Evolutionary conservation across 1,139 yeast genomes (phyloP), one percentile per base, ranked within the genome.

Genomic region (Pneumocystis sp.): DNA sequence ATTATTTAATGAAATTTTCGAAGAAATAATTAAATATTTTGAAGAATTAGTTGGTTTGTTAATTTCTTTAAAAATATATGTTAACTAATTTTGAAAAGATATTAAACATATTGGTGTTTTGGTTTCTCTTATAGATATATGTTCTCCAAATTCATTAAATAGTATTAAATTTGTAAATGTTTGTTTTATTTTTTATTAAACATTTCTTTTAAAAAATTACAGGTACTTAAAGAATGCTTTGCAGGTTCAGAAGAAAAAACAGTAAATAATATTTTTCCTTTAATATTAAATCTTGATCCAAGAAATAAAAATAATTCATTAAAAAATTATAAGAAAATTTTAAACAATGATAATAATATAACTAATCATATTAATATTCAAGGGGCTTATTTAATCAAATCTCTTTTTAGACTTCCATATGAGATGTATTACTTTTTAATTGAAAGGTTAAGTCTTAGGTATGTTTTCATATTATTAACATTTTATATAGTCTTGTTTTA

Each of bases 11-110:
- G 81, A 80, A 69, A 85, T 89, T 62, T 77, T 90, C 68, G 90
- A 87, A 71, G 81, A 79, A 66, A 77, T 89, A 60, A 81, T 88
- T 50, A 95, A 95, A 0, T 84, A 84, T 66, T 76, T 89, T 70
- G 79, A 85, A 25, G 57, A 50, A 25, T 50, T 50, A 4, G 25
- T 50, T 25, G 57, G 57, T 50, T 50, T 50, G 57, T 50, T 50
- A 4, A 1, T 50, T 50, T 25, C 12, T 50, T 21, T 25, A 6
- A 50, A 15, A 25, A 15, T 19, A 44, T 19, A 25, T 25, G 25
- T 25, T 50, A 25, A 50, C 21, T 40, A 40, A 40, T 50, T 50
- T 50, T 19, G 15, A 21, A 40, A 40, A 50, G 57, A 50, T 50
- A 50, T 50, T 21, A 34, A 34, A 8, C 57, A 50, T 25, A 25